A percentile compares a stretch with the other conserved stretches of the same genome.
Conservation (phyloP, 192 early-diverging fungal species). For the Coemansia sp. region DNA sequence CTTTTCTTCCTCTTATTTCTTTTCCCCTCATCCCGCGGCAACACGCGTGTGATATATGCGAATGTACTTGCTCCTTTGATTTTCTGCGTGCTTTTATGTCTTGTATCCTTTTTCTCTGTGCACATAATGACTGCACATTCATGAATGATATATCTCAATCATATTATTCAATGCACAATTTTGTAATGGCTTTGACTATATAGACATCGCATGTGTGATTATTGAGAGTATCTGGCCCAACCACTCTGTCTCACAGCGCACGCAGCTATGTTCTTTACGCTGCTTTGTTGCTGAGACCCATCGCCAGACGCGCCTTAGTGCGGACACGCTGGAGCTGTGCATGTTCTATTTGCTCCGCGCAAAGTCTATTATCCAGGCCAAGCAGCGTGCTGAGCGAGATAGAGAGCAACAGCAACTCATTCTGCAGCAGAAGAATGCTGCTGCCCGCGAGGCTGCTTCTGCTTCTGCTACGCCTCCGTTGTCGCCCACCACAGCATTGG, state of each 20-base stretch:
- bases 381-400: constrained; percentile 33
- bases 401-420: constrained; percentile 23
- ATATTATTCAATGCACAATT: background rate
- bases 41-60: too few relatives aligned
- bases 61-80: too few relatives aligned
- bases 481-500: constrained; percentile 12
- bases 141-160: constrained; percentile 2
- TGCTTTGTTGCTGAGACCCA: constrained; percentile 55
- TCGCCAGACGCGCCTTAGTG: constrained; percentile 42
- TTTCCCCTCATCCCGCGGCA: too few relatives aligned
- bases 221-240: constrained; percentile 56
- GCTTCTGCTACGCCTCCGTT: constrained; percentile 21
- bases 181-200: background rate
- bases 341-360: constrained; percentile 52
- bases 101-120: background rate
- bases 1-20: too few relatives aligned
- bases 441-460: constrained; percentile 4
- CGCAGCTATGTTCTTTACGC: constrained; percentile 49
- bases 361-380: constrained; percentile 48
- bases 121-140: background rate
- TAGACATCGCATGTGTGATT: constrained; percentile 52
- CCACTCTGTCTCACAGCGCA: constrained; percentile 50
- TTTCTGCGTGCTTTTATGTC: background rate
- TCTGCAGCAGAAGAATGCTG: background rate
- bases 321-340: constrained; percentile 47